phyloP scores from a whole-genome alignment of 176 grass and related monocot genomes.

The Poa annua region DNA sequence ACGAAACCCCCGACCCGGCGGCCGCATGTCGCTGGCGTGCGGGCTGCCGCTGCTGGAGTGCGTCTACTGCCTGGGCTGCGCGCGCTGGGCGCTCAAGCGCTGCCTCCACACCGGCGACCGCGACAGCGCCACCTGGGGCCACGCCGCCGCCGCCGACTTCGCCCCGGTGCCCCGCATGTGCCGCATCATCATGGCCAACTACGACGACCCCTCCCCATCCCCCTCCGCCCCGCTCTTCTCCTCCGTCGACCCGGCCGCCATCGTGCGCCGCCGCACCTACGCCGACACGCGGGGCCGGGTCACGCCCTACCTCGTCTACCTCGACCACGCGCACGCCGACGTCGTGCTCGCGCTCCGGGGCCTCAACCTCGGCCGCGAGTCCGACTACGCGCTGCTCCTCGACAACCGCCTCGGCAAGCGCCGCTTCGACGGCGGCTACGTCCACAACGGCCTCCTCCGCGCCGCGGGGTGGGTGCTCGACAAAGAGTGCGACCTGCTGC shows the following conservation, averaged over 20 bases:
- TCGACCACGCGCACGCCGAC: constrained; percentile 77
- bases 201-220: constrained; percentile 37
- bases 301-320: constrained; percentile 85
- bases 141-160: constrained; percentile 68
- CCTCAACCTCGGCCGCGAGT: constrained; percentile 78
- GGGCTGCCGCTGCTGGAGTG: constrained; percentile 88
- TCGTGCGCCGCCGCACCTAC: constrained; percentile 70
- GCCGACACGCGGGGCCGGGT: constrained; percentile 66
- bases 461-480: constrained; percentile 82
- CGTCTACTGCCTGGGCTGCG: constrained; percentile 96
- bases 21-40: constrained; percentile 74
- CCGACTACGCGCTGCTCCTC: constrained; percentile 77
- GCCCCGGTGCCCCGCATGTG: constrained; percentile 77
- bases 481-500: constrained; percentile 65
- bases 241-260: constrained; percentile 42
- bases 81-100: constrained; percentile 96
- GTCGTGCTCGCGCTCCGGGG: constrained; percentile 77
- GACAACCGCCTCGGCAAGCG: constrained; percentile 87
- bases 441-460: constrained; percentile 84
- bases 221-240: constrained; percentile 21
- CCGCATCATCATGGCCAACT: constrained; percentile 89
- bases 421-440: constrained; percentile 79
- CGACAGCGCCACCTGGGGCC: constrained; percentile 83
- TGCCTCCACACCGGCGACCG: constrained; percentile 74
- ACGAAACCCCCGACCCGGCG: not conserved